Percentiles rank a stretch among this genome's conserved stretches.
Evolutionary conservation across 2,329 filamentous ascomycete genomes (phyloP).

Genomic region (Fusarium verticillioides): DNA sequence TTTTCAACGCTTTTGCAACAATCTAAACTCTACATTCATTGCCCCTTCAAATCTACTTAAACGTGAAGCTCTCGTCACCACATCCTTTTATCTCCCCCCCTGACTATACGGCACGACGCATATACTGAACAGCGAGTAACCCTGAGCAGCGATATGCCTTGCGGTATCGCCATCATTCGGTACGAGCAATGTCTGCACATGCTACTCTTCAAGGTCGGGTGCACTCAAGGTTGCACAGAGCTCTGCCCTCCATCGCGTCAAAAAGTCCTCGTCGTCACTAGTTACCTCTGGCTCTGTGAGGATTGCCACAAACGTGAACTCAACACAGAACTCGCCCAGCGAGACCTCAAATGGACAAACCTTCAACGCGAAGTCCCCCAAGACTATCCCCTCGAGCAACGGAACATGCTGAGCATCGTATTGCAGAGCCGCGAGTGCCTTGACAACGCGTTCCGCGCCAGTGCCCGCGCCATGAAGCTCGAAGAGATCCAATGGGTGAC

Average conservation of each 20-base stretch:
- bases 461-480: constrained; percentile 10
- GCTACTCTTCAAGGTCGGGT: constrained; percentile 44
- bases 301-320: constrained; percentile 35
- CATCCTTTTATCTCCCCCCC: neutral
- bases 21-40: neutral
- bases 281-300: constrained; percentile 46
- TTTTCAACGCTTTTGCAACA: neutral
- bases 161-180: constrained; percentile 44
- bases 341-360: constrained; percentile 18
- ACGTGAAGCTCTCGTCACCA: neutral
- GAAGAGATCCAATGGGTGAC: constrained; percentile 44
- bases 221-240: constrained; percentile 40
- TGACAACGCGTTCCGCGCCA: neutral
- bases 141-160: constrained; percentile 43
- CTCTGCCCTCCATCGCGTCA: constrained; percentile 40
- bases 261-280: constrained; percentile 29
- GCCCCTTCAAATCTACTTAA: neutral
- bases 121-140: neutral
- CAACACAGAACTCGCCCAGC: constrained; percentile 6
- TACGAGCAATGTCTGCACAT: constrained; percentile 44
- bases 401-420: neutral
- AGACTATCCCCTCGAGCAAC: neutral
- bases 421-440: neutral
- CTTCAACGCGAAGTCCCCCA: neutral
- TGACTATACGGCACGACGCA: neutral